Evolutionary conservation across 139 green algal species (phyloP), one percentile per base, ranked within the genome.

Genomic region (Spirogloea muscicola): DNA sequence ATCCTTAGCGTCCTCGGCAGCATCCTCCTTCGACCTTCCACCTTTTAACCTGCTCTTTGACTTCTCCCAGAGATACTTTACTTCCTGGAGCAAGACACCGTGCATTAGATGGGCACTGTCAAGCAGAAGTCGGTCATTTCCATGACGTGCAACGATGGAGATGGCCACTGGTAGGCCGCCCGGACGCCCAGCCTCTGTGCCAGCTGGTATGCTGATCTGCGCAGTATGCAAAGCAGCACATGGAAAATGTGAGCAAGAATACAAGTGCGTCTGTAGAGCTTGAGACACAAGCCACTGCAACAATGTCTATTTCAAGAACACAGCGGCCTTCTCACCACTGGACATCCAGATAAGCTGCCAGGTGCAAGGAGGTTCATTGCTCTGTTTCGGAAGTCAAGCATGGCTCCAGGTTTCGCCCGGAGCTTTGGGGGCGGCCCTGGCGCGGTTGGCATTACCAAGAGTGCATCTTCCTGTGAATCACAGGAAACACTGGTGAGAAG

Each of bases 151-250:
- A 41, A 79, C 37, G 10, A 79, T 2, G 9, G 46, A 75, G 18
- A 79, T 27, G 10, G 70, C 27, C 3, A 79, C 60, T 3, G 62
- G 70, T 16, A 78, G 46, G 2, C 70, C 70, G 25, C 9, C n/a
- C n/a, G 52, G 52, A 9, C 38, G 36, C 59, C 58, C 37, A 13
- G 76, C 58, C 69, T 34, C 40, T 27, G 16, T 44, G 3, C 69
- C 69, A n/a, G 64, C 64, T 21, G 69, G 69, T 13, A 77, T 77
- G 9, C 60, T 77, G n/a, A 77, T 33, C 69, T 77, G 69, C 48
- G 27, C 25, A 38, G 27, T 13, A 10, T n/a, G n/a, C n/a, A n/a
- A n/a, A n/a, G n/a, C n/a, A n/a, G n/a, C n/a, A n/a, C n/a, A n/a
- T n/a, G n/a, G n/a, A n/a, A n/a, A n/a, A n/a, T n/a, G n/a, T n/a